Percentiles rank a stretch among this genome's conserved stretches.
Conservation (phyloP, 2,329 filamentous ascomycete species). For the Tolypocladium tundrense region DNA sequence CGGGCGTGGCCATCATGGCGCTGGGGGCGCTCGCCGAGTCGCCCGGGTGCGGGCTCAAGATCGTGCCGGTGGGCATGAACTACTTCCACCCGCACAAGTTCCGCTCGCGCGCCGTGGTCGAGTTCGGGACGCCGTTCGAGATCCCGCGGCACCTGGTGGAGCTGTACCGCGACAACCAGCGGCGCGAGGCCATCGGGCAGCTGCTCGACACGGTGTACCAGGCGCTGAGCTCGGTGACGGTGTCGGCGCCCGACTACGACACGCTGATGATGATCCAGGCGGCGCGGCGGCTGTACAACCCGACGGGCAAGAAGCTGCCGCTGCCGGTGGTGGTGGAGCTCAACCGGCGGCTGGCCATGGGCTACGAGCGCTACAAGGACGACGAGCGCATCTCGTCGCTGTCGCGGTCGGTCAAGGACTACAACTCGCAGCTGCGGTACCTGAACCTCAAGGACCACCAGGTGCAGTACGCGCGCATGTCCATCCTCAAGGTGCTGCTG, state of each 20-base stretch:
- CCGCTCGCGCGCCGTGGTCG: conserved; percentile 86
- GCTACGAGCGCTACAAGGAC: conserved; percentile 86
- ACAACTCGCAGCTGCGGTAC: conserved; percentile 78
- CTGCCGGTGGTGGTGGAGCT: conserved; percentile 89
- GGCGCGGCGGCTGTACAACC: conserved; percentile 84
- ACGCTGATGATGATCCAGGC: conserved; percentile 96
- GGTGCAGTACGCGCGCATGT: conserved; percentile 82
- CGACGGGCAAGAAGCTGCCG: conserved; percentile 85
- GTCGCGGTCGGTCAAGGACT: conserved; percentile 65
- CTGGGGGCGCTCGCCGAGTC: conserved; percentile 78
- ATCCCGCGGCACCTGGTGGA: conserved; percentile 74
- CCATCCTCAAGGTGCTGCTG: conserved; percentile 62
- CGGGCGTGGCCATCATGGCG: conserved; percentile 96
- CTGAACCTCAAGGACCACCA: conserved; percentile 89
- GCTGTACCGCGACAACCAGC: conserved; percentile 73
- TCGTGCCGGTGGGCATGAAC: conserved; percentile 97
- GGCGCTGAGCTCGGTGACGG: conserved; percentile 76
- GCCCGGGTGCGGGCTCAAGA: conserved; percentile 81
- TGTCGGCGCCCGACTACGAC: conserved; percentile 88
- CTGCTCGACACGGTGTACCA: conserved; percentile 82
- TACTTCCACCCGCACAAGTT: conserved; percentile 99
- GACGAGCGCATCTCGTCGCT: conserved; percentile 73
- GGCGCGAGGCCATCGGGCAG: conserved; percentile 76
- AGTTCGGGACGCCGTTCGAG: conserved; percentile 85
- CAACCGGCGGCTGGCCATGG: conserved; percentile 80